phyloP scores from a whole-genome alignment of 2,329 filamentous ascomycete species.

The Neofusicoccum sp. region DNA sequence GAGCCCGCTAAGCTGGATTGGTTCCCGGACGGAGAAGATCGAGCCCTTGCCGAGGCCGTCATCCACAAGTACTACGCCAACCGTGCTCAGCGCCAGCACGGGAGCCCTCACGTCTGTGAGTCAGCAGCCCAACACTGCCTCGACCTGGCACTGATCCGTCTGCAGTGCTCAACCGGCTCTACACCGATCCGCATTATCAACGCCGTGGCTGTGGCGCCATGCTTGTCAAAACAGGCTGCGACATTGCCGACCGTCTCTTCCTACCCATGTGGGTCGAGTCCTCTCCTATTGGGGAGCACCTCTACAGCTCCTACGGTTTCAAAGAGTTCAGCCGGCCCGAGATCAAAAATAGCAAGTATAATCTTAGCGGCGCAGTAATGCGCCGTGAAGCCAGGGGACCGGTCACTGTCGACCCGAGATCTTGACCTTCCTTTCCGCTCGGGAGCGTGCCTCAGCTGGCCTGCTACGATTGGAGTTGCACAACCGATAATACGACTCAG shows the following conservation, averaged over 20 bases:
- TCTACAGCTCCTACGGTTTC: constrained; percentile 29
- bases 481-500: too few species aligned
- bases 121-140: background rate
- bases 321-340: constrained; percentile 20
- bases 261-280: constrained; percentile 30
- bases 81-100: constrained; percentile 12
- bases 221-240: constrained; percentile 39
- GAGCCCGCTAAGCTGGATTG: background rate
- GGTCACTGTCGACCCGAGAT: constrained; percentile 19
- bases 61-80: background rate
- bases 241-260: constrained; percentile 32
- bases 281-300: constrained; percentile 24
- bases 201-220: constrained; percentile 37
- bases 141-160: background rate
- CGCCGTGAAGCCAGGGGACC: constrained; percentile 21
- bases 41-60: background rate
- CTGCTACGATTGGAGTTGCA: too few species aligned
- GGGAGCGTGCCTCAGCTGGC: too few species aligned
- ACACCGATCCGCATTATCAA: constrained; percentile 37
- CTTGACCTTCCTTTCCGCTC: background rate
- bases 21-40: background rate
- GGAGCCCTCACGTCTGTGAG: constrained; percentile 7
- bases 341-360: constrained; percentile 19
- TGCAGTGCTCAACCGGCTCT: constrained; percentile 35
- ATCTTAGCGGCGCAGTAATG: constrained; percentile 20